phyloP scores from a whole-genome alignment of 2,329 filamentous ascomycete species.

The Macroventuria anomochaeta region DNA sequence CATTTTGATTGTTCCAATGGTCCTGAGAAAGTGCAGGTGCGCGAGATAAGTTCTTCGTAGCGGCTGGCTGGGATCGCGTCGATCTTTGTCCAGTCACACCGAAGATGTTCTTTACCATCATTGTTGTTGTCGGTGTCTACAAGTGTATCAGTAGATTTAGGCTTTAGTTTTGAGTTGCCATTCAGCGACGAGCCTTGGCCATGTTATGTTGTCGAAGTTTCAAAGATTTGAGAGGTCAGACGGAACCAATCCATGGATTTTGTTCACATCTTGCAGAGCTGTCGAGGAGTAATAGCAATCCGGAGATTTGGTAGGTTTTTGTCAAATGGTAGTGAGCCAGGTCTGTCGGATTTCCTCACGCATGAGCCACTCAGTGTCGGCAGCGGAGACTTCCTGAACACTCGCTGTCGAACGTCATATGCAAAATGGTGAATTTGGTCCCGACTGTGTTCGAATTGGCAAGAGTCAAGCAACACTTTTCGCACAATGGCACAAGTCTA shows the following conservation, averaged over 20 bases:
- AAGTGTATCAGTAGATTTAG: too few relatives aligned
- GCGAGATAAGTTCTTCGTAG: neutral
- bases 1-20: neutral
- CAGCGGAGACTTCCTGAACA: neutral
- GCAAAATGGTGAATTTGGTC: neutral
- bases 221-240: too few relatives aligned
- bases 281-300: too few relatives aligned
- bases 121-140: neutral
- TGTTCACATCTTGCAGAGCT: neutral
- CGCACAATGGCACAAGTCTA: neutral
- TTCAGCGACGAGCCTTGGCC: too few relatives aligned
- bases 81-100: conserved; percentile 1
- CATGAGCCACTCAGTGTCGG: neutral
- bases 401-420: neutral
- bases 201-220: too few relatives aligned
- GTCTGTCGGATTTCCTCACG: neutral
- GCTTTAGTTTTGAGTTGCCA: too few relatives aligned
- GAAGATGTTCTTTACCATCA: neutral
- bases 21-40: neutral
- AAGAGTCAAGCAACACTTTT: neutral
- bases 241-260: neutral
- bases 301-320: too few relatives aligned
- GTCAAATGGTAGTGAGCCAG: too few relatives aligned
- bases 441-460: neutral
- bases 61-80: neutral